A percentile compares a stretch with the other conserved stretches of the same genome.
Conservation (phyloP, 441 rosid species). For the Euphorbia schlechtendalii region DNA sequence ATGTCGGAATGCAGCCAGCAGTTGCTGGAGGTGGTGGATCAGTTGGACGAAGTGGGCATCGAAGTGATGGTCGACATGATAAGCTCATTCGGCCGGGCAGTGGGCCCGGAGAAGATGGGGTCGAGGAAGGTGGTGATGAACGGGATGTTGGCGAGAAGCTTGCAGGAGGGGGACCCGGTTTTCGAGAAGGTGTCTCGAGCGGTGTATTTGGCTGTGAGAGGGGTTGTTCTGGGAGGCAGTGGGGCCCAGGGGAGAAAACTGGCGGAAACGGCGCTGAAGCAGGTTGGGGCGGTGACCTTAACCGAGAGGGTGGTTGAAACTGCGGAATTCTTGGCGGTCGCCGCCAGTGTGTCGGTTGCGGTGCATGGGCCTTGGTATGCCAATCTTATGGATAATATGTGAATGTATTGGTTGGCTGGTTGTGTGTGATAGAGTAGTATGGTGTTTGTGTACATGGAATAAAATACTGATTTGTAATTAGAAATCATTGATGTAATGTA, state of each 20-base stretch:
- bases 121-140: constrained; percentile 56
- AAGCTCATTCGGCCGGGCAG: constrained; percentile 28
- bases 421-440: constrained; percentile 4
- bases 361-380: constrained; percentile 76
- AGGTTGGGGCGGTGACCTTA: constrained; percentile 48
- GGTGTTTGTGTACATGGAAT: not conserved
- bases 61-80: constrained; percentile 51
- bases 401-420: constrained; percentile 3
- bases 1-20: constrained; percentile 36
- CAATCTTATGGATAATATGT: constrained; percentile 28
- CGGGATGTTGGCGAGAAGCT: constrained; percentile 65
- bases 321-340: constrained; percentile 51
- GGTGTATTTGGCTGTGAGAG: constrained; percentile 61
- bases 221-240: constrained; percentile 62
- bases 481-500: constrained; percentile 1
- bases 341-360: constrained; percentile 51
- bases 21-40: constrained; percentile 48
- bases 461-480: not conserved
- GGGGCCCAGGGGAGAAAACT: constrained; percentile 48
- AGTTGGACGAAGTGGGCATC: constrained; percentile 44
- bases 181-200: constrained; percentile 70
- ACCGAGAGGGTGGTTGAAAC: constrained; percentile 54
- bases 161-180: constrained; percentile 73
- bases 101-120: constrained; percentile 28
- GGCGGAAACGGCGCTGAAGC: constrained; percentile 55